Conservation (phyloP, 305 asterid species). For the Solanum hybrid region DNA sequence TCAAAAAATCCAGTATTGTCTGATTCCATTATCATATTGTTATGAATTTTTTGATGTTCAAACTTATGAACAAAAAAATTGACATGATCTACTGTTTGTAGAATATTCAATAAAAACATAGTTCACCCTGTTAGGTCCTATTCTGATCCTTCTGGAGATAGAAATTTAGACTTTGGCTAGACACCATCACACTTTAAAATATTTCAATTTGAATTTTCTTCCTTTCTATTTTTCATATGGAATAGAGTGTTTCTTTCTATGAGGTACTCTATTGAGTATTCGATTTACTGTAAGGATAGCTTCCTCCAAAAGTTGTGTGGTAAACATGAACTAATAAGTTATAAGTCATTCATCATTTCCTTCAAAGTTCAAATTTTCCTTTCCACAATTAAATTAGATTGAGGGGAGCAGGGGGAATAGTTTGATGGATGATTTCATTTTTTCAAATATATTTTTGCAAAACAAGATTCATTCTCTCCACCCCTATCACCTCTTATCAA, state of each 20-base stretch:
- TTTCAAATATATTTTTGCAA: background rate
- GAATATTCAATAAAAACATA: background rate
- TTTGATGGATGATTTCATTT: background rate
- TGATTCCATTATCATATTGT: background rate
- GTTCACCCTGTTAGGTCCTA: background rate
- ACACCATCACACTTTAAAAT: background rate
- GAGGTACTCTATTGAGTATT: background rate
- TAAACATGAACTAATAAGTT: background rate
- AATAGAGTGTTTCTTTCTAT: background rate
- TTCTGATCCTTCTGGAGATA: background rate
- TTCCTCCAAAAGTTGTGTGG: background rate
- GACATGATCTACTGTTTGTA: background rate
- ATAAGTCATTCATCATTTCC: background rate
- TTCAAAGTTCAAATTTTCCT: background rate
- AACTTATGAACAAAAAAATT: background rate
- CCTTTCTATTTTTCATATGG: background rate
- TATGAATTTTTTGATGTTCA: background rate
- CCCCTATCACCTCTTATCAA: background rate
- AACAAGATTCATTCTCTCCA: background rate
- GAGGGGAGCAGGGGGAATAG: background rate
- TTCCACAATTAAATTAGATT: background rate
- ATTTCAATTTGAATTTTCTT: no score
- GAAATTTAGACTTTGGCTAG: background rate
- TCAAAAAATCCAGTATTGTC: background rate
- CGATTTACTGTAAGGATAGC: background rate